Evolutionary conservation across 2,329 filamentous ascomycete genomes (phyloP), one percentile per base, ranked within the genome.

Genomic region (Fusarium udum): DNA sequence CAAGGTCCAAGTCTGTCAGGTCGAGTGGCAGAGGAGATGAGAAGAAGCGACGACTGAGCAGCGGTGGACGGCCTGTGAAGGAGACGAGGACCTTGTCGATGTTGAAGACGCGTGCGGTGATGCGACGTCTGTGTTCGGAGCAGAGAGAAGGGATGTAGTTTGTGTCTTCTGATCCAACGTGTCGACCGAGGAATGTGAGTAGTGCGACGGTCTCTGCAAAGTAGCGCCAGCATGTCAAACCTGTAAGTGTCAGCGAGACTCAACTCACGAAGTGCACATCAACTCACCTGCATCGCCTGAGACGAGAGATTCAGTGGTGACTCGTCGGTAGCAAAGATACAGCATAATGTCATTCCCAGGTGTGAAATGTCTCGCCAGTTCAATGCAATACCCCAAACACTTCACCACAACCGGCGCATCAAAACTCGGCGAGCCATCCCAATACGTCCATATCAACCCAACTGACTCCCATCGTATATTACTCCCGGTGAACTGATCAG

Each of bases 31-130:
- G 76, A 22, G 88, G 87, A 4, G 88, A 84, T 12, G 84, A 84
- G 52, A 85, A 87, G 73, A 90, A 91, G 4, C 87, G 84, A 36
- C 87, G 84, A 16, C 84, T 83, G 10, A 89, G 76, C 4, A 86
- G 77, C 0, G 89, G 89, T 1, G 89, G 89, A 2, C 88, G 81
- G 1, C 89, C 89, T 2, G 85, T 84, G 51, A 90, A 89, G 0
- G 86, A 83, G 0, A 87, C 84, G 1, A 82, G 79, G 14, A 84
- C 84, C 48, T 89, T 89, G 73, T 91, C 88, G 14, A 84, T 73
- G 39, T 78, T 80, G 62, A 84, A 86, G 26, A 85, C 69, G 4
- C 80, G 74, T 0, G 78, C 78, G 10, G 83, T 82, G 6, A 85
- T 55, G 5, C 77, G 76, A 4, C 79, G 72, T 28, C 75, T 71